These are phyloP conservation scores for Piper betle DNA, from an alignment of 164 flowering plant genomes.

Conservation along the genomic window DNA sequence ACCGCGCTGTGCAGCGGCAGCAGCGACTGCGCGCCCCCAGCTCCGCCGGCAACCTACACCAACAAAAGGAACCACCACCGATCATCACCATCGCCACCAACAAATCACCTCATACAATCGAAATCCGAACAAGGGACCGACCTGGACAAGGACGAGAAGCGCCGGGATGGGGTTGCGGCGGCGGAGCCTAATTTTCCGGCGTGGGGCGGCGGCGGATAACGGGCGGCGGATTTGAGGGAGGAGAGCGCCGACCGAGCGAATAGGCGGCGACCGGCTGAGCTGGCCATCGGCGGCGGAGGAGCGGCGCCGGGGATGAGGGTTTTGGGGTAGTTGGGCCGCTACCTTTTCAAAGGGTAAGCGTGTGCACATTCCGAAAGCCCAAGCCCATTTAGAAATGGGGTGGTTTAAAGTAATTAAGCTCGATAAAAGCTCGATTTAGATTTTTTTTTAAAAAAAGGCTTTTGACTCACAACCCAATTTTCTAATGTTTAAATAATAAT, in stretches of 20 bases:
- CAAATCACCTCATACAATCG: background rate
- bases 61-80: background rate
- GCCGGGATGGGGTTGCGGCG: slow-evolving; percentile 26
- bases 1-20: slow-evolving; percentile 79
- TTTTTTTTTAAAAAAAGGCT: too few relatives aligned
- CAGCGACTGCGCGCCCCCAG: slow-evolving; percentile 54
- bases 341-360: too few relatives aligned
- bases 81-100: background rate
- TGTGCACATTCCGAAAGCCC: too few relatives aligned
- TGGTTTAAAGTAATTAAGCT: too few relatives aligned
- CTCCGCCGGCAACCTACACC: slow-evolving; percentile 32
- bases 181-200: slow-evolving; percentile 15
- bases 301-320: background rate
- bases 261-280: slow-evolving; percentile 33
- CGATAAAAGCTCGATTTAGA: too few relatives aligned
- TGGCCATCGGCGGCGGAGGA: background rate
- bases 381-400: too few relatives aligned
- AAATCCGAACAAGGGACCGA: background rate
- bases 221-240: slow-evolving; percentile 36
- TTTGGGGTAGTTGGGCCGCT: slow-evolving; percentile 2
- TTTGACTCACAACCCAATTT: too few relatives aligned
- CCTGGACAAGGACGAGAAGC: slow-evolving; percentile 11
- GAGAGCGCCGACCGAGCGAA: slow-evolving; percentile 27
- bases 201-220: slow-evolving; percentile 15
- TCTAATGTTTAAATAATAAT: too few relatives aligned